Conservation (phyloP, 192 early-diverging fungal genomes). For the Coemansia sp. region DNA sequence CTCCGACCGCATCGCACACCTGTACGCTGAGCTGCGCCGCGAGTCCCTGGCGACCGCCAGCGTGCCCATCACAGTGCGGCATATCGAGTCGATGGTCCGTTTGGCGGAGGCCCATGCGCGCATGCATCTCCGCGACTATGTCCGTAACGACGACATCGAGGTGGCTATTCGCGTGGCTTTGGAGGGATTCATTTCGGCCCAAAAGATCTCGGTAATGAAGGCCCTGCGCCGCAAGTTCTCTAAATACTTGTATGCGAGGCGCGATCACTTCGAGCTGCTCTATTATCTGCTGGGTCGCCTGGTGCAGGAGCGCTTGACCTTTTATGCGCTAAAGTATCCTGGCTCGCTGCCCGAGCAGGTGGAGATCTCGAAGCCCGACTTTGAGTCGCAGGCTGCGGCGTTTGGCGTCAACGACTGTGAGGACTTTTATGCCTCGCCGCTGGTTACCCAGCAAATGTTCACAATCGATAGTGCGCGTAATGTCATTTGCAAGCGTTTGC, state of each 20-base stretch:
- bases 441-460: conserved; percentile 57
- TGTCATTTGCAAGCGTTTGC: conserved; percentile 47
- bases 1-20: conserved; percentile 82
- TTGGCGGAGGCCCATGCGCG: conserved; percentile 88
- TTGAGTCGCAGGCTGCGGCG: conserved; percentile 61
- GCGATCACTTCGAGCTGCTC: conserved; percentile 82
- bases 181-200: conserved; percentile 87
- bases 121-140: conserved; percentile 94
- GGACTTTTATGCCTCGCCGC: conserved; percentile 57
- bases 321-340: conserved; percentile 65
- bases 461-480: conserved; percentile 21
- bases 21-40: conserved; percentile 90
- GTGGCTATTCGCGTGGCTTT: conserved; percentile 88
- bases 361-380: conserved; percentile 61
- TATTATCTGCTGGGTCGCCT: conserved; percentile 74
- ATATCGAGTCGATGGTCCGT: conserved; percentile 85
- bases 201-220: conserved; percentile 91
- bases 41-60: conserved; percentile 79
- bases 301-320: conserved; percentile 73
- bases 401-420: conserved; percentile 61
- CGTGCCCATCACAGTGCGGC: conserved; percentile 87
- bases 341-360: conserved; percentile 60
- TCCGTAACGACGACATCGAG: conserved; percentile 89
- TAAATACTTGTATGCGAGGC: conserved; percentile 77
- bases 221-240: conserved; percentile 79